Conservation (phyloP, 2,329 filamentous ascomycete genomes). For the Neofusicoccum umdonicola region DNA sequence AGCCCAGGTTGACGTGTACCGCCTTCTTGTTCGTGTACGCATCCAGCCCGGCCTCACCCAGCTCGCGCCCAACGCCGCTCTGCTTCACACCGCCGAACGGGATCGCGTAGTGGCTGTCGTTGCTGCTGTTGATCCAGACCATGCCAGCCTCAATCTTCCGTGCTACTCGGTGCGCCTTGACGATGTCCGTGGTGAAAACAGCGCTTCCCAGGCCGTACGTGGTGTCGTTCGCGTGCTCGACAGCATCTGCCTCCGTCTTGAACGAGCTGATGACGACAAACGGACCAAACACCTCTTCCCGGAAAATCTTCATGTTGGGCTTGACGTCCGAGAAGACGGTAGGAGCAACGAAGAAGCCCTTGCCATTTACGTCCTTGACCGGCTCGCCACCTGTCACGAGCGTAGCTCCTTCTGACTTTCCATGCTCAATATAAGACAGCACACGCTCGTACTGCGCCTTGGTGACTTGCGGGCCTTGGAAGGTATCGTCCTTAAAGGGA, state of each 20-base stretch:
- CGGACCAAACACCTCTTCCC: slow-evolving; percentile 62
- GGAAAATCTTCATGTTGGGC: slow-evolving; percentile 54
- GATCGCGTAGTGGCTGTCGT: slow-evolving; percentile 35
- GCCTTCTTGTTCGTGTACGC: slow-evolving; percentile 62
- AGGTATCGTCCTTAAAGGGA: slow-evolving; percentile 35
- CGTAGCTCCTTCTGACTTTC: slow-evolving; percentile 53
- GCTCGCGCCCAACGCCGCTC: slow-evolving; percentile 59
- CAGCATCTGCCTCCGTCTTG: slow-evolving; percentile 54
- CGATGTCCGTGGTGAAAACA: slow-evolving; percentile 51
- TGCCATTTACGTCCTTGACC: slow-evolving; percentile 25
- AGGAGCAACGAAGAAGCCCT: slow-evolving; percentile 59
- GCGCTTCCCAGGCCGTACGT: slow-evolving; percentile 54
- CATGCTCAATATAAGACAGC: slow-evolving; percentile 56
- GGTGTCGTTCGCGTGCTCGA: slow-evolving; percentile 48
- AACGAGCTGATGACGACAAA: slow-evolving; percentile 64
- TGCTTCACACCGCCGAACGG: slow-evolving; percentile 64
- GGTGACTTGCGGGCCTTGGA: slow-evolving; percentile 64
- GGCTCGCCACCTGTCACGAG: slow-evolving; percentile 51
- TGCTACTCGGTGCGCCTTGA: slow-evolving; percentile 46
- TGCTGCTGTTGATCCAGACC: slow-evolving; percentile 52
- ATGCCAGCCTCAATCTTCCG: slow-evolving; percentile 48
- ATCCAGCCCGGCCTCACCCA: slow-evolving; percentile 60
- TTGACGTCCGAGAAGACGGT: slow-evolving; percentile 60
- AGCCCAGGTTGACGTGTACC: slow-evolving; percentile 49
- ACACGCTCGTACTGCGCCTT: slow-evolving; percentile 63